Percentiles rank a stretch among this genome's conserved stretches.
phyloP scores from a whole-genome alignment of 176 grass and related monocot species.

The Hsuehochloa calcarea region DNA sequence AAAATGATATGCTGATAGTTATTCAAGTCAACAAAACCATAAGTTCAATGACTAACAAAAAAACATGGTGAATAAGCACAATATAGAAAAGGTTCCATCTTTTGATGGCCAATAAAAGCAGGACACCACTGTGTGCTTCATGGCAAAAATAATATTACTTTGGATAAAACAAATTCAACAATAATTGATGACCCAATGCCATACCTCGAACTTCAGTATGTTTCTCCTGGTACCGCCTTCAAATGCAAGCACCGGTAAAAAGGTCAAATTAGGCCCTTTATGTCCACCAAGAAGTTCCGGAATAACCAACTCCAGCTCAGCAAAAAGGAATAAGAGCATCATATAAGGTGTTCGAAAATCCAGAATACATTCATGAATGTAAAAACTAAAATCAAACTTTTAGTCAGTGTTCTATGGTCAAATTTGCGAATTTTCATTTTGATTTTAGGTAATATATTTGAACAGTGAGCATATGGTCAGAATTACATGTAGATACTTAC shows the following conservation, averaged over 20 bases:
- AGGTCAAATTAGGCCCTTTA: conserved; percentile 78
- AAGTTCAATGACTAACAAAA: too few species aligned
- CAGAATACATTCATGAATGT: conserved; percentile 5
- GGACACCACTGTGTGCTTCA: too few species aligned
- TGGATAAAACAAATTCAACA: too few species aligned
- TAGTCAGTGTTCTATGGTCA: background rate
- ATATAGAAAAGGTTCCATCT: too few species aligned
- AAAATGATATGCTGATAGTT: background rate
- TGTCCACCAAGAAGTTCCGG: conserved; percentile 93
- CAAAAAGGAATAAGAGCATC: conserved; percentile 16
- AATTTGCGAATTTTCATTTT: background rate
- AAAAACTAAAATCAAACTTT: conserved; percentile 8
- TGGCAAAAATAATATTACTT: too few species aligned
- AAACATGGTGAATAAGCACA: too few species aligned
- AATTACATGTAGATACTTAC: background rate
- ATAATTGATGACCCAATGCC: too few species aligned
- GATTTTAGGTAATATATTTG: background rate
- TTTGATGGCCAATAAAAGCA: too few species aligned
- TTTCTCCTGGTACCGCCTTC: too few species aligned
- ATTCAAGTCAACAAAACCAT: background rate
- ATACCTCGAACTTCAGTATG: too few species aligned
- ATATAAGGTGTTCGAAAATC: background rate
- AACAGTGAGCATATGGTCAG: background rate
- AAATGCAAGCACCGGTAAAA: too few species aligned
- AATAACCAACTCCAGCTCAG: conserved; percentile 30